Percentiles rank a stretch among this genome's conserved stretches.
Conservation (phyloP, 2,329 filamentous ascomycete species). For the Paecilomyces fulvus region DNA sequence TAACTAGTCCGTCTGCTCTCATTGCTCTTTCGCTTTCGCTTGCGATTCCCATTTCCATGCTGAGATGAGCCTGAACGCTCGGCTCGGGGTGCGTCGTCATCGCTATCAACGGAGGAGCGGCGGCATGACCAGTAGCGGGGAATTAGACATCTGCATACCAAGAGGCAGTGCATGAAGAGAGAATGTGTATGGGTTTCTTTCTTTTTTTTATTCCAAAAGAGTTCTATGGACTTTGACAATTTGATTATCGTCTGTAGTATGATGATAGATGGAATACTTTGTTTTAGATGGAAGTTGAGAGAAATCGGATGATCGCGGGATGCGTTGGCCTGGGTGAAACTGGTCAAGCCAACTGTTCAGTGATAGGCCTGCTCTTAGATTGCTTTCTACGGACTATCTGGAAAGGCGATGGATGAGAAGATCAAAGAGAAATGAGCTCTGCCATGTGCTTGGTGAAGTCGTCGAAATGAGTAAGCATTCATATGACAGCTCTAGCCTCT, state of each 20-base stretch:
- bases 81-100: background rate
- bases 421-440: background rate
- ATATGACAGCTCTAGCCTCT: background rate
- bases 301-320: background rate
- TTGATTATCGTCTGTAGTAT: too few species aligned
- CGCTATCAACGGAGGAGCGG: background rate
- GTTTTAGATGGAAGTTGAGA: background rate
- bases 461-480: too few species aligned
- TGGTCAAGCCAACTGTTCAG: background rate
- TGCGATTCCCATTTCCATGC: background rate
- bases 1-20: background rate
- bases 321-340: background rate
- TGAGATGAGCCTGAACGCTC: background rate
- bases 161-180: background rate
- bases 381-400: background rate
- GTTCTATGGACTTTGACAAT: too few species aligned
- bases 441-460: too few species aligned
- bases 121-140: background rate
- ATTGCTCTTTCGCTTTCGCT: background rate
- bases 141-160: background rate
- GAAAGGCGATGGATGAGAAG: background rate
- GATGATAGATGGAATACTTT: too few species aligned
- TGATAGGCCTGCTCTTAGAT: background rate
- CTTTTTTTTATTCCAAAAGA: too few species aligned
- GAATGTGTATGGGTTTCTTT: too few species aligned